A percentile compares a stretch with the other conserved stretches of the same genome.
phyloP scores from a whole-genome alignment of 1,284 basidiomycete genomes.

The Golubevia pallescens region DNA sequence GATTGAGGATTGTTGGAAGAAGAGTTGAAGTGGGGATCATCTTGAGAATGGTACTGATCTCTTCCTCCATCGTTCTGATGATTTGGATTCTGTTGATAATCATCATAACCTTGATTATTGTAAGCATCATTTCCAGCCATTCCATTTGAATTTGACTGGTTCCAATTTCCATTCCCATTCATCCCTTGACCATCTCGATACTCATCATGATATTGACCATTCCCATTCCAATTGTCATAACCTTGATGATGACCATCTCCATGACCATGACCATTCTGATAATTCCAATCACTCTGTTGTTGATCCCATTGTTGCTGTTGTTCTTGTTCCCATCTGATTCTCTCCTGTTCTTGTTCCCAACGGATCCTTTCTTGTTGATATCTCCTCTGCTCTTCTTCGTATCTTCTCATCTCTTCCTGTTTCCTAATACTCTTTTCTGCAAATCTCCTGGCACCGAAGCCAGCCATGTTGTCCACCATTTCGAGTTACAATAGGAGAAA shows the following conservation, averaged over 20 bases:
- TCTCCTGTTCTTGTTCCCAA: conserved; percentile 8
- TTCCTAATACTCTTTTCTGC: conserved; percentile 1
- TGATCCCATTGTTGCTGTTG: conserved; percentile 2
- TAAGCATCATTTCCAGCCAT: neutral
- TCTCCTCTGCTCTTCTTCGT: conserved; percentile 13
- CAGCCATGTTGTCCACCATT: conserved; percentile 22
- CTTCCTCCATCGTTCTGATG: neutral
- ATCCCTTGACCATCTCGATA: neutral
- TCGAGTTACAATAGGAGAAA: no score
- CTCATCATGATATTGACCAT: neutral
- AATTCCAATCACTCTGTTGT: neutral
- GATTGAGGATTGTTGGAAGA: no score
- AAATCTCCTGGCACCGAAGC: conserved; percentile 29
- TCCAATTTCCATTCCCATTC: neutral
- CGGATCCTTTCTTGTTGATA: neutral
- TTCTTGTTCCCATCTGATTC: neutral
- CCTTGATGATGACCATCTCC: neutral
- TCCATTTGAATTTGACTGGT: neutral
- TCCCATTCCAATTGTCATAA: neutral
- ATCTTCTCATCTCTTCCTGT: conserved; percentile 4
- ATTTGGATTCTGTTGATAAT: neutral
- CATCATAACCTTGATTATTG: neutral
- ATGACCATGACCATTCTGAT: neutral
- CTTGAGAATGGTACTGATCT: no score
- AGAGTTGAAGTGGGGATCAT: no score